Evolutionary conservation across 352 stramenopile species (phyloP).

Genomic region (Aphanomyces invadans): DNA sequence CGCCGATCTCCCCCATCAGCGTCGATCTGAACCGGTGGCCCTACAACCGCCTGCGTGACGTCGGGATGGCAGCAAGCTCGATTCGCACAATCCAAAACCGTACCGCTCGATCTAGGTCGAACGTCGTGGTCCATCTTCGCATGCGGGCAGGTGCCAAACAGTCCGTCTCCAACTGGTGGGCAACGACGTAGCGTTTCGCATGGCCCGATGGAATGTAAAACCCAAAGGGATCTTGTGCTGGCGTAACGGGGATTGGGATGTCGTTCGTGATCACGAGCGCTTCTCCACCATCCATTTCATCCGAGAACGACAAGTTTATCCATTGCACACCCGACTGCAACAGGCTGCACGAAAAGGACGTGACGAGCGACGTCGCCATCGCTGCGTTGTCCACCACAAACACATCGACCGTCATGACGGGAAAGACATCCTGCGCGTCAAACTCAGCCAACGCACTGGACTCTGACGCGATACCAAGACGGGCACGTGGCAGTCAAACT

Average conservation of each 20-base stretch:
- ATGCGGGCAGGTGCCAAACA: background rate
- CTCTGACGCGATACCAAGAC: background rate
- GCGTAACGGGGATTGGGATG: background rate
- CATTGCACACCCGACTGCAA: background rate
- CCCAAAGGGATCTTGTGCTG: background rate
- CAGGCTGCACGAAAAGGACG: too few relatives aligned
- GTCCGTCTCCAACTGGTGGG: background rate
- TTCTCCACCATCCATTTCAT: too few relatives aligned
- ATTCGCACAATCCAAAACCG: too few relatives aligned
- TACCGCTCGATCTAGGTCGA: too few relatives aligned
- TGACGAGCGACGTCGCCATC: too few relatives aligned
- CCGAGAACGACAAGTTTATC: too few relatives aligned
- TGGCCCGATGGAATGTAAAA: background rate
- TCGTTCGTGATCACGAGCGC: background rate
- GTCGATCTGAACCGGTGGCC: too few relatives aligned
- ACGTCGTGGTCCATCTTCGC: background rate
- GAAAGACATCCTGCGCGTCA: background rate
- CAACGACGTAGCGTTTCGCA: conserved; percentile 2
- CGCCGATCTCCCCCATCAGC: too few relatives aligned
- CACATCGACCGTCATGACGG: background rate
- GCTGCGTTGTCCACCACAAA: background rate
- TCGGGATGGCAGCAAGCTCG: too few relatives aligned
- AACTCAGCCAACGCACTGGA: background rate
- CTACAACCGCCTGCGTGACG: too few relatives aligned
- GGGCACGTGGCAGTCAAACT: conserved; percentile 3